These are phyloP conservation scores for Sordariomycetes sp. DNA, from an alignment of 2,329 filamentous ascomycete genomes.

Conservation along the genomic window DNA sequence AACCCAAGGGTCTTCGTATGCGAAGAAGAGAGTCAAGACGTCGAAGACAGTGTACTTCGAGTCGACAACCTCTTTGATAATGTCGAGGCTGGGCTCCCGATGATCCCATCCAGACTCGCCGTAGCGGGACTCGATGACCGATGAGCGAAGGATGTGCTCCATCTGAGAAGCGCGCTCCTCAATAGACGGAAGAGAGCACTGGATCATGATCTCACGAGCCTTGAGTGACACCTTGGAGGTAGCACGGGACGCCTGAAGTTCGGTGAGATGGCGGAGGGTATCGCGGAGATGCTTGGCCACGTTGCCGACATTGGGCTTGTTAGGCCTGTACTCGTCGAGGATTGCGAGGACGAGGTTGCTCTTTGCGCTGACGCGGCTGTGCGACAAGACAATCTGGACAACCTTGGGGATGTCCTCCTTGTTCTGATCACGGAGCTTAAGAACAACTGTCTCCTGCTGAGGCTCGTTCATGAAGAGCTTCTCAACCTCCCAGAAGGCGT, in stretches of 20 bases:
- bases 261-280: conserved; percentile 75
- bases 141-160: conserved; percentile 95
- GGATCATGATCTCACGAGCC: conserved; percentile 93
- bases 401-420: conserved; percentile 84
- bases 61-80: conserved; percentile 96
- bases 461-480: conserved; percentile 78
- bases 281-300: conserved; percentile 81
- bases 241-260: conserved; percentile 61
- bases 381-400: conserved; percentile 82
- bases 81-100: conserved; percentile 77
- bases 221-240: conserved; percentile 96
- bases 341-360: conserved; percentile 89
- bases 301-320: conserved; percentile 83
- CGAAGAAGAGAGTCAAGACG: conserved; percentile 90
- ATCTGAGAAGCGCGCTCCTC: conserved; percentile 94
- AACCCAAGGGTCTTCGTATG: conserved; percentile 89
- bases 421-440: conserved; percentile 91
- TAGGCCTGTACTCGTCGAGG: conserved; percentile 87
- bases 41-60: conserved; percentile 99
- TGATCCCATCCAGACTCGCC: conserved; percentile 97
- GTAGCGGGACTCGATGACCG: conserved; percentile 93
- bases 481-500: conserved; percentile 77
- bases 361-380: conserved; percentile 87
- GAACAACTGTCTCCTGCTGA: conserved; percentile 88
- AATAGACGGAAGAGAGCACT: conserved; percentile 89